Evolutionary conservation across 257 asterid species (phyloP).

Genomic region (Lantana camara): DNA sequence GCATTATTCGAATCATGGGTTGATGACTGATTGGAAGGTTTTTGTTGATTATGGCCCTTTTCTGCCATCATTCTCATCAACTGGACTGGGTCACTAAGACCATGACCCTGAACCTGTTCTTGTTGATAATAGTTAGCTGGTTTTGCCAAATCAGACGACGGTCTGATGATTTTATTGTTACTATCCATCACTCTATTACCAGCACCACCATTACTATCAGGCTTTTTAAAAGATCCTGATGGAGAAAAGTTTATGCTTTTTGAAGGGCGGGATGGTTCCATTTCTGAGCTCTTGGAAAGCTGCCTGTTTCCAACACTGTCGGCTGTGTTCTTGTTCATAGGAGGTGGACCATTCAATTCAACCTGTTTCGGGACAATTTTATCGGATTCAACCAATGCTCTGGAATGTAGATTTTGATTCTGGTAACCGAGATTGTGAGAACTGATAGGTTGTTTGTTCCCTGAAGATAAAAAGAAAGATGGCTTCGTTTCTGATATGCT

Average conservation of each 20-base stretch:
- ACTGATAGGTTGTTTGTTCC: conserved; percentile 35
- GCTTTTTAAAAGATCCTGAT: conserved; percentile 58
- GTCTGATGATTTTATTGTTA: conserved; percentile 26
- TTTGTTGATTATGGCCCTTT: conserved; percentile 64
- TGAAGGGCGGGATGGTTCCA: conserved; percentile 45
- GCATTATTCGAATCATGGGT: conserved; percentile 56
- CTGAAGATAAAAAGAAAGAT: conserved; percentile 51
- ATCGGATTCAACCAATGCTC: conserved; percentile 50
- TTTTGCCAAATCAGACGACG: conserved; percentile 41
- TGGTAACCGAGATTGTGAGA: conserved; percentile 44
- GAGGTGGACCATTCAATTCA: conserved; percentile 53
- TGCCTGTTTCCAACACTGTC: conserved; percentile 44
- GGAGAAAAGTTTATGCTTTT: conserved; percentile 45
- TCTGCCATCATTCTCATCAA: conserved; percentile 68
- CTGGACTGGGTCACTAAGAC: conserved; percentile 71
- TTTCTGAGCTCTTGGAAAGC: conserved; percentile 43
- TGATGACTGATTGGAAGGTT: conserved; percentile 37
- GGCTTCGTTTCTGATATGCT: conserved; percentile 41
- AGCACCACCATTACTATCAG: conserved; percentile 40
- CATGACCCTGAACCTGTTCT: conserved; percentile 64
- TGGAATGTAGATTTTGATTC: conserved; percentile 51
- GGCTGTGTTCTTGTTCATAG: conserved; percentile 42
- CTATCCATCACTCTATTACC: conserved; percentile 35
- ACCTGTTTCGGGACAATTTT: conserved; percentile 52
- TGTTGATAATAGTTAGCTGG: conserved; percentile 37